These are phyloP conservation scores for Fusarium sp. DNA, from an alignment of 2,329 filamentous ascomycete genomes.

Conservation along the genomic window DNA sequence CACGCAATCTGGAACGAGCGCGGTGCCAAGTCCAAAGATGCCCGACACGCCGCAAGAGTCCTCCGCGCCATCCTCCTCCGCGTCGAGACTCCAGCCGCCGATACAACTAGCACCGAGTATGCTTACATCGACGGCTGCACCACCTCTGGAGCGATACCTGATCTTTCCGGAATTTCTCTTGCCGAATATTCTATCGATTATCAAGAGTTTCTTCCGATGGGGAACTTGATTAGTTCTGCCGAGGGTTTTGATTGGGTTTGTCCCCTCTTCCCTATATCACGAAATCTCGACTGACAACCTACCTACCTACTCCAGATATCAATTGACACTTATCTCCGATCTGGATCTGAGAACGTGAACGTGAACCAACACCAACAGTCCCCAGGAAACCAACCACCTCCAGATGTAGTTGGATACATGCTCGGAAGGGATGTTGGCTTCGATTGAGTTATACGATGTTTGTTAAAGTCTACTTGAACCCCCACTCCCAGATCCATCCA, in stretches of 20 bases:
- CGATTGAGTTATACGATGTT: neutral
- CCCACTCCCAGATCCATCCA: neutral
- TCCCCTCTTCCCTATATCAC: neutral
- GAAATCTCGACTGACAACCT: neutral
- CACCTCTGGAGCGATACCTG: neutral
- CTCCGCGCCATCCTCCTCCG: constrained; percentile 55
- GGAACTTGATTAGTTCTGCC: constrained; percentile 49
- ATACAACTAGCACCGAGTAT: neutral
- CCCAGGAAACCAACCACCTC: neutral
- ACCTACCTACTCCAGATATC: constrained; percentile 34
- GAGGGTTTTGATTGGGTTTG: constrained; percentile 55
- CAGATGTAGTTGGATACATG: neutral
- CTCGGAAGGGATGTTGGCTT: neutral
- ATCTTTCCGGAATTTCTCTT: constrained; percentile 21
- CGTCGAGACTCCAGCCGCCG: constrained; percentile 40
- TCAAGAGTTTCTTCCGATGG: constrained; percentile 49
- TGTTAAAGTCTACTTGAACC: neutral
- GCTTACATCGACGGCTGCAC: neutral
- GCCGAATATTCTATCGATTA: constrained; percentile 41
- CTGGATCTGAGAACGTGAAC: neutral
- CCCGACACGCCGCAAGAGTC: constrained; percentile 55
- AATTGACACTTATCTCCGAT: constrained; percentile 43
- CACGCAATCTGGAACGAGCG: constrained; percentile 56
- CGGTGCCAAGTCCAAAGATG: constrained; percentile 52
- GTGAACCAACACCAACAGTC: neutral